These are phyloP conservation scores for Penicillium sp. DNA, from an alignment of 2,329 filamentous ascomycete species.

Conservation along the genomic window DNA sequence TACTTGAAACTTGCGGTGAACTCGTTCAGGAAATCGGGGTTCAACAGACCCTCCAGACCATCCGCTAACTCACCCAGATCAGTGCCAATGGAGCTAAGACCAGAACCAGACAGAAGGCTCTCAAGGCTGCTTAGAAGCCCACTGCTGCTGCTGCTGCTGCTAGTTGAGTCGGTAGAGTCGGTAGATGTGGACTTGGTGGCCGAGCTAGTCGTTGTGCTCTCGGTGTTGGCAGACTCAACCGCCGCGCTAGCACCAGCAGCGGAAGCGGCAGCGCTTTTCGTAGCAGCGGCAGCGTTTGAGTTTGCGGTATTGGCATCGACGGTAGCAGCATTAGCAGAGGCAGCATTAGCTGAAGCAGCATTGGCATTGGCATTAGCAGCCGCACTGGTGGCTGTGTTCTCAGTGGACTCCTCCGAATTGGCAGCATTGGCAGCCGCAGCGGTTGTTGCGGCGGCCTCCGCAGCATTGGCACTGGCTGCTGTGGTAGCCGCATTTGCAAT, in stretches of 20 bases:
- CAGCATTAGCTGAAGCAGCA: not conserved
- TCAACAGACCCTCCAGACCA: conserved; percentile 15
- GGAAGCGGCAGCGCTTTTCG: not conserved
- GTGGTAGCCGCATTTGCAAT: not conserved
- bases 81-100: not conserved
- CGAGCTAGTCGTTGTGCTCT: conserved; percentile 8
- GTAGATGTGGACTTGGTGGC: conserved; percentile 11
- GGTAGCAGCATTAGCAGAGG: not conserved
- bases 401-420: not conserved
- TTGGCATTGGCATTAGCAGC: conserved; percentile 8
- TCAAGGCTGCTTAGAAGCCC: conserved; percentile 5
- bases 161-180: not conserved
- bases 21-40: conserved; percentile 22
- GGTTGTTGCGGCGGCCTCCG: not conserved
- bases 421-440: not conserved
- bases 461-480: not conserved
- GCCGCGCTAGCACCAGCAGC: not conserved
- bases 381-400: not conserved
- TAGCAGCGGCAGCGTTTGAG: conserved; percentile 1
- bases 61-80: conserved; percentile 7
- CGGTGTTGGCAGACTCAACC: not conserved
- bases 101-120: conserved; percentile 1
- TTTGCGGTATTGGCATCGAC: conserved; percentile 3
- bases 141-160: not conserved
- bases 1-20: conserved; percentile 26